phyloP scores from a whole-genome alignment of 2,329 filamentous ascomycete species.

The Cercospora citrullina region DNA sequence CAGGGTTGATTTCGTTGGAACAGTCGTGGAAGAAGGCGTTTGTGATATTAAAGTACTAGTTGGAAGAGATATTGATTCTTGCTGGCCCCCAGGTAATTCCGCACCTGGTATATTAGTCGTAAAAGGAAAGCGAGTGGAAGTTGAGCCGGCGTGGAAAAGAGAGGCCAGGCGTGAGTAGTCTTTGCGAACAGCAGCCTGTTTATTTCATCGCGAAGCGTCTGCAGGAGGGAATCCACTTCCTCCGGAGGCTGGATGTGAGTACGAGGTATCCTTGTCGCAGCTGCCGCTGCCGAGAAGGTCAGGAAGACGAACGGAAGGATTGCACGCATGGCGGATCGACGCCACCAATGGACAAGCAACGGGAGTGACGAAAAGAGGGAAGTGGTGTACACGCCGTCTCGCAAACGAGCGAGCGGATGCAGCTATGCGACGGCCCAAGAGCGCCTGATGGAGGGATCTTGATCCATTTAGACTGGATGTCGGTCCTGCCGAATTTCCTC shows the following conservation, averaged over 20 bases:
- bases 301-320: conserved; percentile 29
- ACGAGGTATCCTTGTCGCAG: conserved; percentile 32
- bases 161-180: conserved; percentile 20
- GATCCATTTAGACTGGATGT: conserved; percentile 19
- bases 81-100: conserved; percentile 2
- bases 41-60: conserved; percentile 25
- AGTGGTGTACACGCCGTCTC: conserved; percentile 22
- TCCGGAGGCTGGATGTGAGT: conserved; percentile 18
- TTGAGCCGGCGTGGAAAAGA: conserved; percentile 20
- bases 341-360: conserved; percentile 16
- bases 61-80: neutral
- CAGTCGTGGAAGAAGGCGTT: conserved; percentile 6
- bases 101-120: conserved; percentile 8
- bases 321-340: conserved; percentile 23
- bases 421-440: conserved; percentile 16
- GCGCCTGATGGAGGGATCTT: conserved; percentile 17
- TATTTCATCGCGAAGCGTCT: conserved; percentile 22
- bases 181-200: conserved; percentile 22
- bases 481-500: conserved; percentile 20
- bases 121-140: conserved; percentile 17
- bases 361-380: conserved; percentile 14
- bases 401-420: conserved; percentile 21
- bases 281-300: conserved; percentile 22
- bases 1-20: neutral
- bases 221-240: conserved; percentile 15